A percentile compares a stretch with the other conserved stretches of the same genome.
phyloP scores from a whole-genome alignment of 2,329 filamentous ascomycete species.

The Paracoccidioides lutzii region DNA sequence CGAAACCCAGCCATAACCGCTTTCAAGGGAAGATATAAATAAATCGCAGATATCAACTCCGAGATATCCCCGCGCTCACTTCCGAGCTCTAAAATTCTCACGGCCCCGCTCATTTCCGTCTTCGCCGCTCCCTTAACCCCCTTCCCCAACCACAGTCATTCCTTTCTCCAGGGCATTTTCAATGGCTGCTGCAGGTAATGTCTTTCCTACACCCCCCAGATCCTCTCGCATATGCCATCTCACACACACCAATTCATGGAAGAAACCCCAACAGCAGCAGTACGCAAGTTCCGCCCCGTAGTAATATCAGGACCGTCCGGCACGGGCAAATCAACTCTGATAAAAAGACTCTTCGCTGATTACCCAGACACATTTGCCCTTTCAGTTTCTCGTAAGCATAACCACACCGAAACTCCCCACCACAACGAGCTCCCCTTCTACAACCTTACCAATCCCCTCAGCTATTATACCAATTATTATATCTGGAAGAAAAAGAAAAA shows the following conservation, averaged over 20 bases:
- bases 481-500: slow-evolving; percentile 12
- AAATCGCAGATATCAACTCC: background rate
- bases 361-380: slow-evolving; percentile 33
- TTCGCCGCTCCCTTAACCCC: background rate
- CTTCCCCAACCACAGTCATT: background rate
- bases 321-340: slow-evolving; percentile 31
- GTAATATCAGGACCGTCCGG: slow-evolving; percentile 32
- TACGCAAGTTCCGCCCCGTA: slow-evolving; percentile 26
- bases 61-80: background rate
- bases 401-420: background rate
- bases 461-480: slow-evolving; percentile 10
- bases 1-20: too few species aligned
- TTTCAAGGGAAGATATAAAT: too few species aligned
- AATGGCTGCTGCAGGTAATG: slow-evolving; percentile 1
- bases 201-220: background rate
- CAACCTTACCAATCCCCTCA: slow-evolving; percentile 8
- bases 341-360: slow-evolving; percentile 30
- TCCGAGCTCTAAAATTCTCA: background rate
- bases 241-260: background rate
- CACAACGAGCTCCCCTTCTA: background rate
- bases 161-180: background rate
- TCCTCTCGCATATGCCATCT: background rate
- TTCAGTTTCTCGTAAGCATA: slow-evolving; percentile 26
- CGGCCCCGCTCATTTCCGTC: background rate
- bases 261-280: slow-evolving; percentile 8